Evolutionary conservation across 106 monocot genomes (phyloP), one percentile per base, ranked within the genome.

Genomic region (Acorus gramineus): DNA sequence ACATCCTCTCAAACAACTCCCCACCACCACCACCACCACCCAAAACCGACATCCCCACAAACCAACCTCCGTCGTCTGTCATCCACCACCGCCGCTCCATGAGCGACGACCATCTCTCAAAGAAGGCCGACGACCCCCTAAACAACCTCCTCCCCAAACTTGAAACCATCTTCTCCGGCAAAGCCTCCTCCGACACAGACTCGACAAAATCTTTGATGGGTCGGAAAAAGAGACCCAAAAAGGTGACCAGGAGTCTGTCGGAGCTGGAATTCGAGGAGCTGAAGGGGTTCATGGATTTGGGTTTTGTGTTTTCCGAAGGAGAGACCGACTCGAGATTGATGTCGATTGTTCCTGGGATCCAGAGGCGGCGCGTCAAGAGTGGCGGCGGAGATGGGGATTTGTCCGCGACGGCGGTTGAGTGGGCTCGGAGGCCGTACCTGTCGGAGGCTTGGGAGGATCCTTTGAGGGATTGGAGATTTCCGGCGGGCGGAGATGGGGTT

Each of bases 181-280:
- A 65, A 49, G 57, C 5, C 28, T 3, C 42, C 7, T 7, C 3
- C 0, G 3, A 4, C 8, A 8, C n/a, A 12, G 11, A 7, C 8
- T 4, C 6, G 44, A 14, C 3, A 42, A 5, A 9, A 42, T 53
- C 10, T 2, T 11, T 7, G 45, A 8, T 4, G 66, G 8, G 9
- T 11, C 66, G 72, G 66, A 10, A 61, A 66, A 57, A 68, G 58
- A 62, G 50, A 64, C 55, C 44, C 44, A 49, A 50, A 45, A 14
- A 44, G 46, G n/a, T 10, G 6, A 76, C 65, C 51, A 78, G 62
- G 75, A 91, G 90, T 76, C 42, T 91, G 58, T 78, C 90, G 51
- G 81, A 91, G 44, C 70, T 91, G 62, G 86, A 91, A 63, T 81
- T 86, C 69, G 83, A 91, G 74, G 90, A 91, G 71, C 56, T 91